These are phyloP conservation scores for Pulveroboletus sp. DNA, from an alignment of 768 basidiomycete genomes.

Conservation along the genomic window DNA sequence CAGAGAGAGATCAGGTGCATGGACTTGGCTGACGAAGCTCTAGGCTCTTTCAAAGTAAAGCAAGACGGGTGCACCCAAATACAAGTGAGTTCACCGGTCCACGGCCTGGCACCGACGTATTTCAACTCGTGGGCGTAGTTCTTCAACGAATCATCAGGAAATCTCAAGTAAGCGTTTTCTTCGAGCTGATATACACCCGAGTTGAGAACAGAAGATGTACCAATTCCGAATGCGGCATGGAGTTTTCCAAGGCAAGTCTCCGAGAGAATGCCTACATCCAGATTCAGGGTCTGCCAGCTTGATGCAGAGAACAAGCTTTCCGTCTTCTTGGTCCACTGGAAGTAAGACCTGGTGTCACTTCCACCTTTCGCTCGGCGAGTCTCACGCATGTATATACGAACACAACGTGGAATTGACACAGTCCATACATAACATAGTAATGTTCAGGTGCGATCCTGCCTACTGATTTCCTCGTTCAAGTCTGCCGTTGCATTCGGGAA, in stretches of 20 bases:
- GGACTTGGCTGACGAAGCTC: slow-evolving; percentile 39
- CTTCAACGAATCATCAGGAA: slow-evolving; percentile 36
- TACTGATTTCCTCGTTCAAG: slow-evolving; percentile 60
- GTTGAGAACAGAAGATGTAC: slow-evolving; percentile 29
- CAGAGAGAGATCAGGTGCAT: slow-evolving; percentile 43
- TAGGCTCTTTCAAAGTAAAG: slow-evolving; percentile 38
- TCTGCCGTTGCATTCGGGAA: slow-evolving; percentile 64
- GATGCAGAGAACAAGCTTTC: slow-evolving; percentile 2
- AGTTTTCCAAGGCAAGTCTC: slow-evolving; percentile 40
- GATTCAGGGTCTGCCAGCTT: slow-evolving; percentile 37
- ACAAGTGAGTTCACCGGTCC: slow-evolving; percentile 31
- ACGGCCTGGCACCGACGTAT: not conserved
- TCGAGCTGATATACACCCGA: slow-evolving; percentile 2
- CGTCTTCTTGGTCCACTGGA: slow-evolving; percentile 3
- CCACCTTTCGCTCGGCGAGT: slow-evolving; percentile 11
- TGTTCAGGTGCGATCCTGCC: slow-evolving; percentile 27
- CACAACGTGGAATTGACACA: slow-evolving; percentile 20
- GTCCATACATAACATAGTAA: slow-evolving; percentile 15
- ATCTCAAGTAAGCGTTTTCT: slow-evolving; percentile 34
- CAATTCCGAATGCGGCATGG: slow-evolving; percentile 38
- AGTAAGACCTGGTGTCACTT: slow-evolving; percentile 22
- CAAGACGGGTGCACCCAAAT: slow-evolving; percentile 41
- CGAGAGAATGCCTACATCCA: slow-evolving; percentile 41
- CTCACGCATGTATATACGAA: slow-evolving; percentile 29
- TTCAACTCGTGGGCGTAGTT: slow-evolving; percentile 24